Conservation (phyloP, 2,329 filamentous ascomycete species). For the Curvularia verruculosa region DNA sequence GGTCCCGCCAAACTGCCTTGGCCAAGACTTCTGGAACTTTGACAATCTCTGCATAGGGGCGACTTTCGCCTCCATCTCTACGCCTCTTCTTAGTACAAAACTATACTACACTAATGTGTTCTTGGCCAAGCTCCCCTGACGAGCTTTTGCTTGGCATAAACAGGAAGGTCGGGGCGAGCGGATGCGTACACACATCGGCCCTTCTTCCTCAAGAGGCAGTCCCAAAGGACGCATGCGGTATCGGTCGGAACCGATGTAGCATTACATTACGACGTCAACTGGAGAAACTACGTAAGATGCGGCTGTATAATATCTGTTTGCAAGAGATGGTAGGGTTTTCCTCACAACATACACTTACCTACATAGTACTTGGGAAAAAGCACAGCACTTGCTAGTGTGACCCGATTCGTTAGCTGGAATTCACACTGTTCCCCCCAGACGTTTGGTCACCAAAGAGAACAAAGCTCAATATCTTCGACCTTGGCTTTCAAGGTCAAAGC, state of each 20-base stretch:
- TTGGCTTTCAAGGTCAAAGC: neutral
- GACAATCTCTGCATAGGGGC: neutral
- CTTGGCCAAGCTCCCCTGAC: neutral
- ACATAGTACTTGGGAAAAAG: neutral
- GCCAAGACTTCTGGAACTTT: neutral
- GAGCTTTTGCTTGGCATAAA: neutral
- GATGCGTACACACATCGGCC: neutral
- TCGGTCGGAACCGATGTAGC: neutral
- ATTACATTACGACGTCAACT: neutral
- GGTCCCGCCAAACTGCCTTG: constrained; percentile 2
- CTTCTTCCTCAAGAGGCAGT: neutral
- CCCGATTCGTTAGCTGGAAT: neutral
- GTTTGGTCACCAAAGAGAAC: neutral
- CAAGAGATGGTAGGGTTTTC: neutral
- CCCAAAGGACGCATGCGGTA: neutral
- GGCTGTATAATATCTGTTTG: neutral
- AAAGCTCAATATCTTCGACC: neutral
- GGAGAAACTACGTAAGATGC: neutral
- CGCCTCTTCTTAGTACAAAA: constrained; percentile 1
- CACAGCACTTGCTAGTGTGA: neutral
- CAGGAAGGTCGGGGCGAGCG: neutral
- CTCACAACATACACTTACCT: neutral
- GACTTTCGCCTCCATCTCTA: neutral
- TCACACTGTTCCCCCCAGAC: neutral
- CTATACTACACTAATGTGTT: constrained; percentile 7